Conservation (phyloP, 106 monocot species). For the Ottelia alismoides region DNA sequence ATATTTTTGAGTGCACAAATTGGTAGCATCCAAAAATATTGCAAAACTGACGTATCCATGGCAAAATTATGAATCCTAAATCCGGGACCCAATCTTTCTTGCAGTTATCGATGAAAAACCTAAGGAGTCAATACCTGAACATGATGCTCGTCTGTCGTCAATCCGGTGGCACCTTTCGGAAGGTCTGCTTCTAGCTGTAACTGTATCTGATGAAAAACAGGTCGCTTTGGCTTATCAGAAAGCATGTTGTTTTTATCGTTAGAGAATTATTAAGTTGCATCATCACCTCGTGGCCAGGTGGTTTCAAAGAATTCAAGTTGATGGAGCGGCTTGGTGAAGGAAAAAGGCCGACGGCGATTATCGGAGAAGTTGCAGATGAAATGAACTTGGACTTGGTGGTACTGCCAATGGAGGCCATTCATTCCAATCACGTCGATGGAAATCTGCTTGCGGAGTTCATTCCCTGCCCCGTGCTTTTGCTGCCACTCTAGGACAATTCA, state of each 20-base stretch:
- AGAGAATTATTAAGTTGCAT: no score
- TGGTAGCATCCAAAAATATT: no score
- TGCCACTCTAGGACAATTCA: constrained; percentile 83
- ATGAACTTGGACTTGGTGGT: constrained; percentile 72
- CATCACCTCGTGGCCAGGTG: no score
- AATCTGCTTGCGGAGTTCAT: constrained; percentile 87
- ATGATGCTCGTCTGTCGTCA: constrained; percentile 60
- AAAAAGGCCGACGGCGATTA: constrained; percentile 74
- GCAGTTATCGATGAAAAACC: constrained; percentile 82
- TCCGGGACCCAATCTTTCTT: no score
- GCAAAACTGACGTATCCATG: no score
- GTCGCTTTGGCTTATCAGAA: no score
- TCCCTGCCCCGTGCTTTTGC: constrained; percentile 79
- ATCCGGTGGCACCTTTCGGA: constrained; percentile 90
- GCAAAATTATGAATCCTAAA: no score
- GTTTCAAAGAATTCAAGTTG: constrained; percentile 64
- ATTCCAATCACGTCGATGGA: constrained; percentile 80
- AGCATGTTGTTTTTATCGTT: no score
- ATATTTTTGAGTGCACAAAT: no score
- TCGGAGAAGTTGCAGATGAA: constrained; percentile 84
- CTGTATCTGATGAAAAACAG: no score
- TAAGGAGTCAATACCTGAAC: constrained; percentile 74
- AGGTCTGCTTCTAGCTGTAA: constrained; percentile 35
- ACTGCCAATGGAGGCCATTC: constrained; percentile 90
- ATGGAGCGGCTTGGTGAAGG: constrained; percentile 82